These are phyloP conservation scores for Wickerhamiella kazuoi DNA, from an alignment of 805 yeast genomes.

Conservation along the genomic window DNA sequence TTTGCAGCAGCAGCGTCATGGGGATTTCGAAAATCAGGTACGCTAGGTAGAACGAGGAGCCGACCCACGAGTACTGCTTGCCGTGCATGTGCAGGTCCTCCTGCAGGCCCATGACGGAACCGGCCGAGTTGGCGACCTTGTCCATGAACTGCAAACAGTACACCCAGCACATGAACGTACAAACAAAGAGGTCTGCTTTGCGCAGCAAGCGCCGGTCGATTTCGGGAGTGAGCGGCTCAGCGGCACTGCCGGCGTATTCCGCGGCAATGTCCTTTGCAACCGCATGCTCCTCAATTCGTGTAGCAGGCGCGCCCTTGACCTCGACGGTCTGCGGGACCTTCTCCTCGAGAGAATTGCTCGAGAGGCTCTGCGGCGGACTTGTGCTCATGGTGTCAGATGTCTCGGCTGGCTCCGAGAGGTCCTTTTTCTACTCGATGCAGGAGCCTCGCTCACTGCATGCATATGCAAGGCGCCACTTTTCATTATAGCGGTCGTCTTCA, in stretches of 20 bases:
- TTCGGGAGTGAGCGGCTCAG: neutral
- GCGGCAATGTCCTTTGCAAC: constrained; percentile 3
- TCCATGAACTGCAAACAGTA: constrained; percentile 42
- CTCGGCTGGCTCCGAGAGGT: too few relatives aligned
- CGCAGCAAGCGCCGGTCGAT: constrained; percentile 21
- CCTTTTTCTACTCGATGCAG: too few relatives aligned
- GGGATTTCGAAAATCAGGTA: constrained; percentile 41
- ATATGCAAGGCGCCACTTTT: too few relatives aligned
- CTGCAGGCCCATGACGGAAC: constrained; percentile 34
- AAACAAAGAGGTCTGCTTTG: constrained; percentile 33
- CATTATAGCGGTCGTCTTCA: too few relatives aligned
- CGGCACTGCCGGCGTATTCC: constrained; percentile 3
- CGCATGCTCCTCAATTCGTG: too few relatives aligned
- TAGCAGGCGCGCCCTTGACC: too few relatives aligned
- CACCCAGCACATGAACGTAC: constrained; percentile 33
- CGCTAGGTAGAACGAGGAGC: constrained; percentile 45
- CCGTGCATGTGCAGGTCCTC: constrained; percentile 29
- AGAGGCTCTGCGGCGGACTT: too few relatives aligned
- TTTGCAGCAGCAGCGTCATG: constrained; percentile 30
- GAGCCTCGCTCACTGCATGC: too few relatives aligned
- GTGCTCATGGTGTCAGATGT: too few relatives aligned
- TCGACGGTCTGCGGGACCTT: neutral
- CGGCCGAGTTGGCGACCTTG: constrained; percentile 33
- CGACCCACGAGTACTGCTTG: constrained; percentile 28
- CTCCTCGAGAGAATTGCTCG: too few relatives aligned